A percentile compares a stretch with the other conserved stretches of the same genome.
These are phyloP conservation scores for Chrysanthemum lavandulifolium DNA, from an alignment of 129 eudicot genomes.

Conservation along the genomic window DNA sequence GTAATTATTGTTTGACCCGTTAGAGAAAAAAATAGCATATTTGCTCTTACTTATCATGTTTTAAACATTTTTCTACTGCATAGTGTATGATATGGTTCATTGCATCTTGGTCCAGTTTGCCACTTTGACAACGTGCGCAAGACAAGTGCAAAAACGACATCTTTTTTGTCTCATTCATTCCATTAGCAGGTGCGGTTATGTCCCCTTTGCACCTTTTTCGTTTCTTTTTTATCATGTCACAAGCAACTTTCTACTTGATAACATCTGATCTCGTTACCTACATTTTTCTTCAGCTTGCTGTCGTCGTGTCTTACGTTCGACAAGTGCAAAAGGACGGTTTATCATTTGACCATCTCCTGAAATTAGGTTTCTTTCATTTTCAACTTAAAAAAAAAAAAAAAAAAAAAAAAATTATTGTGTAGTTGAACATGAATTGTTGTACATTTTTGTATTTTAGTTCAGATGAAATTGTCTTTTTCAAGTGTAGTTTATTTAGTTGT, in stretches of 20 bases:
- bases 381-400: background rate
- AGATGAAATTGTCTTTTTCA: slow-evolving; percentile 20
- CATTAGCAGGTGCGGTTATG: slow-evolving; percentile 14
- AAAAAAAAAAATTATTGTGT: slow-evolving; percentile 6
- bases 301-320: background rate
- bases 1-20: too few relatives aligned
- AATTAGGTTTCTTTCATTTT: slow-evolving; percentile 1
- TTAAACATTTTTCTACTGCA: too few relatives aligned
- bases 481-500: slow-evolving; percentile 1
- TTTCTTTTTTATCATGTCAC: background rate
- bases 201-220: too few relatives aligned
- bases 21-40: background rate
- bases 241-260: slow-evolving; percentile 5
- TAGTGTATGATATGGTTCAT: slow-evolving; percentile 5
- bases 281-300: slow-evolving; percentile 20
- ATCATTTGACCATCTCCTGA: slow-evolving; percentile 10
- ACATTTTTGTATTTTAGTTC: slow-evolving; percentile 21
- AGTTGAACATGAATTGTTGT: slow-evolving; percentile 29
- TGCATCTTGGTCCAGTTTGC: slow-evolving; percentile 18
- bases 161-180: background rate
- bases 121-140: background rate
- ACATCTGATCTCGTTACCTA: slow-evolving; percentile 9
- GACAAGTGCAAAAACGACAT: background rate
- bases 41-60: too few relatives aligned
- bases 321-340: slow-evolving; percentile 21